Conservation (phyloP, 192 early-diverging fungal genomes). For the Tieghemiomyces parasiticus region DNA sequence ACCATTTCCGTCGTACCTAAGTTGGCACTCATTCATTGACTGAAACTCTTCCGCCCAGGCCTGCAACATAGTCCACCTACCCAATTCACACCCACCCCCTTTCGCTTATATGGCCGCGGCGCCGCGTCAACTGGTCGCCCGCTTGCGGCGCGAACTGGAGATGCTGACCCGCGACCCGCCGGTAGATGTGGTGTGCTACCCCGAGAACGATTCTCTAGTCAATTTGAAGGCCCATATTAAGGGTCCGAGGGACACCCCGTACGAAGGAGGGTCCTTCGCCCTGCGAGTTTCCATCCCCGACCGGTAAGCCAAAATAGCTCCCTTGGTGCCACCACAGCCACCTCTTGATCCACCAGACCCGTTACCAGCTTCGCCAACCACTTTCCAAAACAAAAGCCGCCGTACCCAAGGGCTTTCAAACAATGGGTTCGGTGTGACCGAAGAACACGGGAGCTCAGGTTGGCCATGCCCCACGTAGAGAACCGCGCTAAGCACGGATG, state of each 20-base stretch:
- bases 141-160: constrained; percentile 5
- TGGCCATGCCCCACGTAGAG: background rate
- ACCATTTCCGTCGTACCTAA: background rate
- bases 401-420: background rate
- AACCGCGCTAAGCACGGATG: background rate
- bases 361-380: background rate
- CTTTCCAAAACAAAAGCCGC: background rate
- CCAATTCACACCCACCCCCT: background rate
- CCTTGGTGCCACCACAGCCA: background rate
- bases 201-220: constrained; percentile 29
- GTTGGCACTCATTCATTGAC: background rate
- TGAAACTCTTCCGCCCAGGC: background rate
- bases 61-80: background rate
- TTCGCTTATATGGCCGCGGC: background rate
- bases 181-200: constrained; percentile 35
- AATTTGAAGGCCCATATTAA: constrained; percentile 33
- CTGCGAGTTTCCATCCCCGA: constrained; percentile 37
- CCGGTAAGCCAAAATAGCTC: constrained; percentile 12
- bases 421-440: background rate
- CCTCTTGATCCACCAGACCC: background rate
- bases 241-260: constrained; percentile 41
- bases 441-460: background rate
- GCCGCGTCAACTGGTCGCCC: too few species aligned
- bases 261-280: constrained; percentile 33
- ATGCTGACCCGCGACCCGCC: constrained; percentile 19